Evolutionary conservation across 306 rosid species (phyloP).

Genomic region (Clitoria ternatea): DNA sequence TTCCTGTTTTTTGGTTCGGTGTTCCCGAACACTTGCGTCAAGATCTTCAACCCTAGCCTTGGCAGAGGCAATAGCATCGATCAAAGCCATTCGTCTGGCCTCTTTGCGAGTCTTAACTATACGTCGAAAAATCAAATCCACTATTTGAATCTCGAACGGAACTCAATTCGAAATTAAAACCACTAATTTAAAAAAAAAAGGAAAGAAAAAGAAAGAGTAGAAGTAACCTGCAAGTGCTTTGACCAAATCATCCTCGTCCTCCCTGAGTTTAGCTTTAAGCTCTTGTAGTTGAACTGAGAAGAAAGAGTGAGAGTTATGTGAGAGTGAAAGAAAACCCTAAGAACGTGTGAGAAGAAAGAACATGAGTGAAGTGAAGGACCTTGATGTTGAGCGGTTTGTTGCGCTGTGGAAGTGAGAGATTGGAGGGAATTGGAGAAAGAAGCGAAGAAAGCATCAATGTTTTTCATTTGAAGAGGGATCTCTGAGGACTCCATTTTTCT

Average conservation of each 20-base stretch:
- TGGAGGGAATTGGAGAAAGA: slow-evolving; percentile 40
- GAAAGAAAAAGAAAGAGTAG: background rate
- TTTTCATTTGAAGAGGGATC: slow-evolving; percentile 35
- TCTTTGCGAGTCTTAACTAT: slow-evolving; percentile 79
- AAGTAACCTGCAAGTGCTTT: slow-evolving; percentile 67
- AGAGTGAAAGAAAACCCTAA: slow-evolving; percentile 15
- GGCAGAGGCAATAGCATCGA: slow-evolving; percentile 58
- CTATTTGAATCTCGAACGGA: background rate
- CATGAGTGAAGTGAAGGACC: slow-evolving; percentile 27
- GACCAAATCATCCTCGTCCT: slow-evolving; percentile 80
- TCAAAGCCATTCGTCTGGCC: slow-evolving; percentile 64
- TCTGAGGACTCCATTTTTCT: slow-evolving; percentile 42
- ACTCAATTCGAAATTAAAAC: background rate
- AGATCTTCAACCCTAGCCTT: slow-evolving; percentile 53
- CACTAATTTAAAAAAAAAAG: background rate
- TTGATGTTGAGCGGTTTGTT: slow-evolving; percentile 42
- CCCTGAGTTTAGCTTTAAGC: slow-evolving; percentile 52
- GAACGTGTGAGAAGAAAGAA: background rate
- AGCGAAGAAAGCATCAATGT: slow-evolving; percentile 31
- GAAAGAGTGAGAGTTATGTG: background rate
- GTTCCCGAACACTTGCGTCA: slow-evolving; percentile 40
- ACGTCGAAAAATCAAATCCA: background rate
- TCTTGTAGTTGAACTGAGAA: slow-evolving; percentile 47
- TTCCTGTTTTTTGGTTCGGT: slow-evolving; percentile 46
- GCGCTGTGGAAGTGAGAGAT: slow-evolving; percentile 31